Conservation (phyloP, 768 basidiomycete species). For the Scleroderma citrinum region DNA sequence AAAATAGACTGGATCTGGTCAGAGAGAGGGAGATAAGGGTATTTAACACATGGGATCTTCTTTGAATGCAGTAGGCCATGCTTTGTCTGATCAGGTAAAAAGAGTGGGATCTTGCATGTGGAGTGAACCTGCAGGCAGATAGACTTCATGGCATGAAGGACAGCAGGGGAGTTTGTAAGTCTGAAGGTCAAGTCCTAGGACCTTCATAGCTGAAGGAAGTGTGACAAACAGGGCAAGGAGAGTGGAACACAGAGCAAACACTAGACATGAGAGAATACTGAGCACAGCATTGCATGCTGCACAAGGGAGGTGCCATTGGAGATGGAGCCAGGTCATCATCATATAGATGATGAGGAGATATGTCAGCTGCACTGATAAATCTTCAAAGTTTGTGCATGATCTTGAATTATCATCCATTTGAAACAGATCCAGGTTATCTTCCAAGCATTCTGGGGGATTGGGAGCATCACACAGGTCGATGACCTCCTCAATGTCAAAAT, state of each 20-base stretch:
- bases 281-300: slow-evolving; percentile 21
- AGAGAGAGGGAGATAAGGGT: slow-evolving; percentile 4
- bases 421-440: too few relatives aligned
- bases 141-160: slow-evolving; percentile 16
- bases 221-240: slow-evolving; percentile 13
- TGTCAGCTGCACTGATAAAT: too few relatives aligned
- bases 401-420: too few relatives aligned
- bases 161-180: slow-evolving; percentile 18
- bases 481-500: too few relatives aligned
- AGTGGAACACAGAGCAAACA: background rate
- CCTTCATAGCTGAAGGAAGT: slow-evolving; percentile 11
- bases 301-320: background rate
- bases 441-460: too few relatives aligned
- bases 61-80: background rate
- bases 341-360: too few relatives aligned
- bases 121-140: background rate
- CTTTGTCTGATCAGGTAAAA: background rate
- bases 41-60: slow-evolving; percentile 1
- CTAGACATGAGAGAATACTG: slow-evolving; percentile 9
- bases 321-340: too few relatives aligned
- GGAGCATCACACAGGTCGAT: too few relatives aligned
- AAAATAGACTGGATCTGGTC: background rate
- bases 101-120: background rate
- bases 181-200: background rate
- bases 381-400: too few relatives aligned